Base-by-base conservation (phyloP, 352 stramenopile genomes). In the Pythium sp. region DNA sequence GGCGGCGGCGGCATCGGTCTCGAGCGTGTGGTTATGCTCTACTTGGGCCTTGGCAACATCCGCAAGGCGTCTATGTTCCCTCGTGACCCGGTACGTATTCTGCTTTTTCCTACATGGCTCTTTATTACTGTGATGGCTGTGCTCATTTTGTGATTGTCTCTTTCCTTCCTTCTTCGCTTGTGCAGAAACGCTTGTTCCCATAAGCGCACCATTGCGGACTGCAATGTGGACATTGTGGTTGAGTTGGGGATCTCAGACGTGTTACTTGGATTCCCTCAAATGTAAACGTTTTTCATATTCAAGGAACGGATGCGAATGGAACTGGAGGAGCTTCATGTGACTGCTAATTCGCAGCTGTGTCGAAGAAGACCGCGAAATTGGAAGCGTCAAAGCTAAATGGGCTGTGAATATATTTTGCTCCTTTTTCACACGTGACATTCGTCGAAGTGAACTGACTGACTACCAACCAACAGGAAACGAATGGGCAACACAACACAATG, bases 1-100 rank as follows among this genome's bases (percentile, higher is more conserved):
- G 98, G 93, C 47, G 98, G 98, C 47, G 98, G 97, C 71, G 98
- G 98, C 63, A 99, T 99, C 78, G 98, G 98, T 67, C 78, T 99
- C 22, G 98, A 99, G 78, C 91, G 98, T 62, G 97, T 99, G 38
- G 97, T 99, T 38, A 99, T 99, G 91, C 90, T 99, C 41, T 99
- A 99, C 80, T 85, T 99, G 28, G 97, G 97, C 20, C 87, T 99
- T 20, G 95, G 97, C 75, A 99, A 99, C 92, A 99, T 99, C 64
- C 89, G 98, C 78, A 99, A 99, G 82, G 93, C 94, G 41, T 99
- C 93, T 34, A 98, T 99, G 95, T 99, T 99, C 88, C 97, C 98
- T 30, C 91, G 98, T 69, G 97, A 99, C 88, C 98, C 97, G 57
- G 79, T 86, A 71, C 65, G 80, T 81, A 49, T 59, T 63, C 5